Conservation (phyloP, 495 filamentous ascomycete genomes). For the Aspergillus cristatus region DNA sequence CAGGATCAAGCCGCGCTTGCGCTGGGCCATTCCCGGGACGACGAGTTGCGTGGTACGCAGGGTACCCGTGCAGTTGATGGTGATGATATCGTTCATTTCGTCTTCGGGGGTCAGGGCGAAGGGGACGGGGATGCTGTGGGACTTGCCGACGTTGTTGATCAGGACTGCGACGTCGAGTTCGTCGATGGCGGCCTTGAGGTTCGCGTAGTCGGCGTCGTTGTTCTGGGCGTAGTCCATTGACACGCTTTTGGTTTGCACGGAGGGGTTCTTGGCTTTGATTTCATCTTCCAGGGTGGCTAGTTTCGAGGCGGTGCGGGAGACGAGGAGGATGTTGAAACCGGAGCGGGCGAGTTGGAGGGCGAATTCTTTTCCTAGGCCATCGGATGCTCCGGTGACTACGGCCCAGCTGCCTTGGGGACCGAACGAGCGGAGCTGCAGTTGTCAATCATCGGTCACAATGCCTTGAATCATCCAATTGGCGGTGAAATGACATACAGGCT, state of each 20-base stretch:
- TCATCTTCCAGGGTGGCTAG: constrained; percentile 67
- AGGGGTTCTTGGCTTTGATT: constrained; percentile 55
- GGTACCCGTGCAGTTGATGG: constrained; percentile 86
- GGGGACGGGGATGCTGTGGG: constrained; percentile 83
- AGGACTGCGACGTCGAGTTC: constrained; percentile 77
- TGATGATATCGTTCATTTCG: constrained; percentile 84
- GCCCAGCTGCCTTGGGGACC: constrained; percentile 91
- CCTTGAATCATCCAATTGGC: neutral
- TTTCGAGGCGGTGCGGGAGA: constrained; percentile 90
- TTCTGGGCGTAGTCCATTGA: constrained; percentile 88
- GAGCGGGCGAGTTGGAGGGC: constrained; percentile 80
- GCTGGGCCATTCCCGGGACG: constrained; percentile 72
- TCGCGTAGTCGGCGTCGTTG: constrained; percentile 64
- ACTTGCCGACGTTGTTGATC: constrained; percentile 95
- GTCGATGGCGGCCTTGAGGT: constrained; percentile 54
- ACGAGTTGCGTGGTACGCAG: constrained; percentile 77
- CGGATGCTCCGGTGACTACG: constrained; percentile 88
- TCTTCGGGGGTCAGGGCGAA: constrained; percentile 68
- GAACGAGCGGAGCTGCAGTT: constrained; percentile 70
- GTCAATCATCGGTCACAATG: constrained; percentile 3
- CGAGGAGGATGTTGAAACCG: constrained; percentile 86
- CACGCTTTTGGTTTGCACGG: constrained; percentile 60
- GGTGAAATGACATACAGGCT: constrained; percentile 36
- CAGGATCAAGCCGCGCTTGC: constrained; percentile 78
- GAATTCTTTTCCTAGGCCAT: constrained; percentile 96